phyloP scores from a whole-genome alignment of 306 rosid species.

The Echinosophora koreensis region DNA sequence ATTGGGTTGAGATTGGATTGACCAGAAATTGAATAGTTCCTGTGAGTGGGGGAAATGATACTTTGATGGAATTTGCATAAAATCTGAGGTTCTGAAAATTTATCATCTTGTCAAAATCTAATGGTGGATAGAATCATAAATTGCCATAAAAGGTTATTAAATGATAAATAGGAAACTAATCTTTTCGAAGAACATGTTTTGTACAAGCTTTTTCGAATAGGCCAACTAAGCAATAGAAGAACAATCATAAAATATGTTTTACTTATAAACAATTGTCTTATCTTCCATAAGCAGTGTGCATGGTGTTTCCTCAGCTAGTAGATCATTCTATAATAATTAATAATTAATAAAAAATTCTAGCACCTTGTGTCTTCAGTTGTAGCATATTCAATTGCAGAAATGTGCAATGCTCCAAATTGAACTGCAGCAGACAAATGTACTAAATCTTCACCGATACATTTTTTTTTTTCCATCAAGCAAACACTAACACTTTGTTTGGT shows the following conservation, averaged over 20 bases:
- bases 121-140: not conserved
- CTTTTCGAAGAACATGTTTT: constrained; percentile 8
- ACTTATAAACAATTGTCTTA: not conserved
- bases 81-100: too few species aligned
- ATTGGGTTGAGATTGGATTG: too few species aligned
- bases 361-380: not conserved
- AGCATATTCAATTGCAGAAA: not conserved
- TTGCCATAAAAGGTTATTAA: not conserved
- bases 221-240: not conserved
- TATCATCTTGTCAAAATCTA: too few species aligned
- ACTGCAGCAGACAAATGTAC: not conserved
- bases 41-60: too few species aligned
- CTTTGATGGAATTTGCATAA: too few species aligned
- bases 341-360: not conserved
- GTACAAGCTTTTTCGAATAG: not conserved
- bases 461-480: not conserved
- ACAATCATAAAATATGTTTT: constrained; percentile 5
- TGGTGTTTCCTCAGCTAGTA: not conserved
- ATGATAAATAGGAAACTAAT: constrained; percentile 2
- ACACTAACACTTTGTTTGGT: too few species aligned
- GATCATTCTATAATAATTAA: not conserved
- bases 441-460: not conserved
- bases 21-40: too few species aligned
- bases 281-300: constrained; percentile 32
- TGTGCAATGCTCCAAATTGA: not conserved